A percentile compares a stretch with the other conserved stretches of the same genome.
Evolutionary conservation across 306 rosid species (phyloP).

Genomic region (Ochetophila trinervis): DNA sequence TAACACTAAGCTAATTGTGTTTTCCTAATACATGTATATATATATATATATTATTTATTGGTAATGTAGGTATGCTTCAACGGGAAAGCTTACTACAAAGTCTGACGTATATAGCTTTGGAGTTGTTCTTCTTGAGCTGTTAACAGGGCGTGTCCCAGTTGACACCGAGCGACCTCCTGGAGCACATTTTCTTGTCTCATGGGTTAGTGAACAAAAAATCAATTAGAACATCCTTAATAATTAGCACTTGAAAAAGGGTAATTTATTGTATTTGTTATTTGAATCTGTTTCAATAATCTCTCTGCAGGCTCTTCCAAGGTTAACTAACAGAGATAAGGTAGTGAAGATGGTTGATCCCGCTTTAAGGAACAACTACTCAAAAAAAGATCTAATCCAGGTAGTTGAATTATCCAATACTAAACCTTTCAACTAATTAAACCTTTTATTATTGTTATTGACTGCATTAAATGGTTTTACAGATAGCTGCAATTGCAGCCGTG

Average conservation of each 20-base stretch:
- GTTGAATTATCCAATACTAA: conserved; percentile 5
- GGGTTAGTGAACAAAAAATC: conserved; percentile 52
- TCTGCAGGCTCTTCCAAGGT: conserved; percentile 92
- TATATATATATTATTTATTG: too few relatives aligned
- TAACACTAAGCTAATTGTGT: background rate
- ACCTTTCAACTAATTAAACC: conserved; percentile 2
- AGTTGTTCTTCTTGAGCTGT: conserved; percentile 84
- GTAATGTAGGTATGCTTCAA: conserved; percentile 71
- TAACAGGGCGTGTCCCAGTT: conserved; percentile 89
- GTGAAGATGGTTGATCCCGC: conserved; percentile 90
- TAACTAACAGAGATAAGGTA: conserved; percentile 79
- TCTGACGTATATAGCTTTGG: conserved; percentile 95
- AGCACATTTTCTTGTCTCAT: conserved; percentile 90
- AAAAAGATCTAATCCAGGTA: conserved; percentile 93
- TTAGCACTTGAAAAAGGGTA: background rate
- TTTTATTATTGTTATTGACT: conserved; percentile 1
- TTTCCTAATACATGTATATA: background rate
- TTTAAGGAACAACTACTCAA: conserved; percentile 68
- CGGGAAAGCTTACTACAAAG: conserved; percentile 87
- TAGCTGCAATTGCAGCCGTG: conserved; percentile 98
- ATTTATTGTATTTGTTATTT: background rate
- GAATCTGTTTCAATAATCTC: conserved; percentile 18
- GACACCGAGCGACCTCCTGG: conserved; percentile 78
- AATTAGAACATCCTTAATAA: background rate
- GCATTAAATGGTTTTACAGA: conserved; percentile 28